Base-by-base conservation (phyloP, 345 rosid species). In the Camelina sativa region DNA sequence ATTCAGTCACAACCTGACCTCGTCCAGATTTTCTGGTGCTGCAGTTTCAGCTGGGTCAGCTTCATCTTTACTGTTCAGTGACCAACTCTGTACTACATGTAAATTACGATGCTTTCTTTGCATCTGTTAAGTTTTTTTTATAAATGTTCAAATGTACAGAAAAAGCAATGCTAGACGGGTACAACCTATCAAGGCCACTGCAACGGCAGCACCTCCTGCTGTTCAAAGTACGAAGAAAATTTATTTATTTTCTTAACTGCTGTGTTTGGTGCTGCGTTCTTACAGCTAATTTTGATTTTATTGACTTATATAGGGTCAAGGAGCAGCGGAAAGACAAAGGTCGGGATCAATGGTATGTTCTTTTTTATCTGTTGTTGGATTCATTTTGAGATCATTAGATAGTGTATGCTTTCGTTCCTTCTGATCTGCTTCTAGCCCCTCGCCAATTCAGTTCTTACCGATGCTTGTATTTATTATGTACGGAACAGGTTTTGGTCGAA, bases 401-500 rank as follows among this genome's bases (percentile, higher is more conserved):
- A 12, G 10, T 50, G 5, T 5, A 25, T 57, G 46, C 44, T 20
- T 43, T 30, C 7, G 17, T 56, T 46, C 41, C 52, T 50, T 59
- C 34, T 48, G 7, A 52, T 23, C 2, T 34, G 12, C n/a, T 46
- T 51, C 30, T n/a, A 20, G 38, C 17, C 17, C 11, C 8, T 11
- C 37, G 12, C 54, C 8, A 47, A 40, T 52, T 38, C 25, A 17
- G 2, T n/a, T 56, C 50, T 41, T 32, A 44, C 11, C 0, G 4
- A 53, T 23, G 38, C 25, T 30, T 65, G 53, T 38, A 22, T 51
- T 8, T 50, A 10, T 38, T 59, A 12, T 52, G 25, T 59, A 50
- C 4, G 56, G 43, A 66, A 70, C 83, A 94, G 97, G 98, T 73
- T 94, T 91, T 87, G 98, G 98, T 76, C 93, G 98, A 30, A 91